These are phyloP conservation scores for Lactarius hengduanensis DNA, from an alignment of 768 basidiomycete species.

Conservation along the genomic window DNA sequence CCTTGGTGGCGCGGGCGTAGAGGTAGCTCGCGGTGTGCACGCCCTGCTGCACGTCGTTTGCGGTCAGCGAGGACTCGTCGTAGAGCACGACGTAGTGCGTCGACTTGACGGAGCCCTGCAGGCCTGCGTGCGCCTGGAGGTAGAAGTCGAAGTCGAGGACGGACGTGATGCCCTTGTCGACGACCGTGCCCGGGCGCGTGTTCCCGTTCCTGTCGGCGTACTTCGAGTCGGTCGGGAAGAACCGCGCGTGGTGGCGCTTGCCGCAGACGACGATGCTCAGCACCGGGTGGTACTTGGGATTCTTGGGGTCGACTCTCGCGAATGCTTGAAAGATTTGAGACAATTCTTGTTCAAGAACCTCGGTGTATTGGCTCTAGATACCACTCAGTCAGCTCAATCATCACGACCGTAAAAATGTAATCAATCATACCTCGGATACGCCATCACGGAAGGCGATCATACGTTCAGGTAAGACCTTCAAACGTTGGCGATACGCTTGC, in stretches of 20 bases:
- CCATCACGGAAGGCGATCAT: constrained; percentile 81
- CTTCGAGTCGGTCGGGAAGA: constrained; percentile 52
- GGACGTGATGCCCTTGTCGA: constrained; percentile 73
- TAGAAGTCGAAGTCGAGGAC: constrained; percentile 38
- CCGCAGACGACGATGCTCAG: constrained; percentile 80
- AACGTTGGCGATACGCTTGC: constrained; percentile 49
- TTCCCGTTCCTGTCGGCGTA: constrained; percentile 68
- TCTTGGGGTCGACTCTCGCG: constrained; percentile 45
- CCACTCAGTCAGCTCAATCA: neutral
- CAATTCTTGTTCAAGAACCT: constrained; percentile 58
- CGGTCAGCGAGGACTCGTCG: constrained; percentile 65
- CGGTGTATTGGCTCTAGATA: constrained; percentile 67
- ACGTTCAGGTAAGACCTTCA: constrained; percentile 56
- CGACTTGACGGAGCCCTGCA: constrained; percentile 69
- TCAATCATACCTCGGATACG: constrained; percentile 63
- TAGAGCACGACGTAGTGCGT: constrained; percentile 82
- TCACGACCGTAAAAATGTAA: neutral
- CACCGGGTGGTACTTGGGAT: constrained; percentile 54
- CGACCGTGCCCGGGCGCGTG: constrained; percentile 74
- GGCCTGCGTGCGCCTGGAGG: constrained; percentile 64
- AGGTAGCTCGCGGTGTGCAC: constrained; percentile 68
- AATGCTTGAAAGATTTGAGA: constrained; percentile 62
- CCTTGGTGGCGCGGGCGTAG: constrained; percentile 80
- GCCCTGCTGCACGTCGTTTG: constrained; percentile 75
- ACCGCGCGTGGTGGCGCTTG: constrained; percentile 64